These are phyloP conservation scores for Medakamo hakoo DNA, from an alignment of 139 green algal genomes.

Conservation along the genomic window DNA sequence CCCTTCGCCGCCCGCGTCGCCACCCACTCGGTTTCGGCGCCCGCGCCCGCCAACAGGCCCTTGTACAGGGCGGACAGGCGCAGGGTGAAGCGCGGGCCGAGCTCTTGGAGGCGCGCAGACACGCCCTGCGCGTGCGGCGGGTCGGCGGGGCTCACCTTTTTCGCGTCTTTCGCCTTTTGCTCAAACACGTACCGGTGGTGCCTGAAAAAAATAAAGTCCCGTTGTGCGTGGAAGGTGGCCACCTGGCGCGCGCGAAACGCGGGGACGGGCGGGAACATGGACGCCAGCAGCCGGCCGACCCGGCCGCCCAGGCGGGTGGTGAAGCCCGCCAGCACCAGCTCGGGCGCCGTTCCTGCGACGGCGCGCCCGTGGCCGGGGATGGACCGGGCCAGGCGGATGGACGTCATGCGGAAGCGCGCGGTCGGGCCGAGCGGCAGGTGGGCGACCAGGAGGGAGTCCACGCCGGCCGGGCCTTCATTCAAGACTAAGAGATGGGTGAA, in stretches of 20 bases:
- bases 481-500: slow-evolving; percentile 80
- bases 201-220: slow-evolving; percentile 97
- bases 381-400: not conserved
- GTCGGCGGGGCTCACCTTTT: too few species aligned
- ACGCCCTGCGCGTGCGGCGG: too few species aligned
- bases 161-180: slow-evolving; percentile 41
- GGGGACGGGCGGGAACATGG: slow-evolving; percentile 82
- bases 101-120: slow-evolving; percentile 70
- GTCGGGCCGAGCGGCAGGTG: slow-evolving; percentile 85
- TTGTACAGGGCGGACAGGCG: slow-evolving; percentile 79
- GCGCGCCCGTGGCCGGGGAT: slow-evolving; percentile 52
- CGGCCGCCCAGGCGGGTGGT: slow-evolving; percentile 67
- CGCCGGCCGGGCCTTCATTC: slow-evolving; percentile 76
- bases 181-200: slow-evolving; percentile 90
- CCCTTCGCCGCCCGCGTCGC: slow-evolving; percentile 41
- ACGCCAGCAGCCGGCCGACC: slow-evolving; percentile 76
- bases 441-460: slow-evolving; percentile 71
- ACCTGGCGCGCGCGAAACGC: slow-evolving; percentile 69
- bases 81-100: slow-evolving; percentile 93
- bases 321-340: slow-evolving; percentile 94
- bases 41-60: slow-evolving; percentile 85
- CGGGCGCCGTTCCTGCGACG: slow-evolving; percentile 60
- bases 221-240: slow-evolving; percentile 98
- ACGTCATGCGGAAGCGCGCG: slow-evolving; percentile 53
- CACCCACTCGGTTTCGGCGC: slow-evolving; percentile 93